Base-by-base conservation (phyloP, 2,329 filamentous ascomycete species). In the Proliferodiscus dingleyae region DNA sequence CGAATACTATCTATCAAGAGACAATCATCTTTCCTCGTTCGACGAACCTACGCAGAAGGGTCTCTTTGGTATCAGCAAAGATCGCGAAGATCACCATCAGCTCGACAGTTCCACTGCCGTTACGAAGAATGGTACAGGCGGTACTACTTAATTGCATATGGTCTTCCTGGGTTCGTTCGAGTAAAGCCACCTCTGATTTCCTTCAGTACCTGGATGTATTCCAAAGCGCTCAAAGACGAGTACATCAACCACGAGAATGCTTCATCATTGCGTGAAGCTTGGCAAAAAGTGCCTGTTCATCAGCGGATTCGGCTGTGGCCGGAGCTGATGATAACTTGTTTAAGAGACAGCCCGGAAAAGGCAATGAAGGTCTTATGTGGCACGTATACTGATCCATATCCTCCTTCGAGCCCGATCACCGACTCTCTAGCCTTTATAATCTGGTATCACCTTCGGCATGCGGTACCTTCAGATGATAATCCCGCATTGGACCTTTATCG, bases 351-450 rank as follows among this genome's bases (percentile, higher is more conserved):
- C 34, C 58, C 59, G 24, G 33, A 45, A 4, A 41, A 50, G 24
- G 51, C 49, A 29, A 30, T 61, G 36, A 55, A 56, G 22, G 30
- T 61, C 10, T 40, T 62, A 16, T 29, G 38, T 41, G 28, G 52
- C 19, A 61, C 56, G 21, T 58, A 52, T 33, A 37, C 24, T 11
- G 28, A 47, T 5, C 51, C 53, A 23, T 53, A 52, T 45, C 56
- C 56, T 30, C 52, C 57, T 19, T 28, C 36, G 5, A 48, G 43
- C 28, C 50, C 46, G 23, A 37, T 61, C 9, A 40, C 49, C 4
- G 54, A 60, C 37, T 41, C 40, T 45, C 41, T 63, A 13, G 53
- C 57, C 32, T 60, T 43, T 34, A 49, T 62, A 18, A 43, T 57
- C 15, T 46, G 39, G n/a, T 29, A 49, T 33, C 49, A 54, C 38